These are phyloP conservation scores for Paraleonurus japonicus DNA, from an alignment of 257 asterid genomes.

Conservation along the genomic window DNA sequence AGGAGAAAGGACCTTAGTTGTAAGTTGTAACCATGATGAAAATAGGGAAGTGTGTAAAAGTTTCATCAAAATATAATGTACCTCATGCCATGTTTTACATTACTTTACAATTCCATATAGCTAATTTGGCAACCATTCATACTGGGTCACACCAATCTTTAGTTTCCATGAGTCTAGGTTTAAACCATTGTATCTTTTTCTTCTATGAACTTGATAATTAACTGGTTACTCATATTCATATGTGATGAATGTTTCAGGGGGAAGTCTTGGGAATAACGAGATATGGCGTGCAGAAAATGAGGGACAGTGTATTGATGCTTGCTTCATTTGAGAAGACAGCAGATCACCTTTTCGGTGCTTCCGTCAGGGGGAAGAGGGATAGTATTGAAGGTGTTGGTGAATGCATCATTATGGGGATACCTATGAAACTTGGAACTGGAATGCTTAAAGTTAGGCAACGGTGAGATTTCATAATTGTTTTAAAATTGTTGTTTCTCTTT, in stretches of 20 bases:
- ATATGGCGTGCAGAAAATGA: constrained; percentile 79
- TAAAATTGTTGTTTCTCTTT: not conserved
- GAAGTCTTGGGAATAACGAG: constrained; percentile 92
- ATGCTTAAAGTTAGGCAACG: constrained; percentile 83
- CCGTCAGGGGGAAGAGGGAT: constrained; percentile 78
- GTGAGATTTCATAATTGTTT: constrained; percentile 30
- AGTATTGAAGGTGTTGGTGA: constrained; percentile 91
- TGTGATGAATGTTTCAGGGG: constrained; percentile 51
- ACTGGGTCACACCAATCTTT: no score
- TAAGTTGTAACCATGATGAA: not conserved
- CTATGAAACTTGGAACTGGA: constrained; percentile 85
- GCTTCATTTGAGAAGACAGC: constrained; percentile 93
- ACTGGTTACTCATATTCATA: not conserved
- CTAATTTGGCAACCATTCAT: not conserved
- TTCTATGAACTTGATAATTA: not conserved
- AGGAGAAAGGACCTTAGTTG: not conserved
- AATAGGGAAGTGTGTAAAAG: not conserved
- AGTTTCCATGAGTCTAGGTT: not conserved
- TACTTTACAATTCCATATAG: not conserved
- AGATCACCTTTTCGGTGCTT: constrained; percentile 87
- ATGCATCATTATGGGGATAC: constrained; percentile 93
- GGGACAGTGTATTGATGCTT: constrained; percentile 82
- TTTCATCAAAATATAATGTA: not conserved
- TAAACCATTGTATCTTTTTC: not conserved
- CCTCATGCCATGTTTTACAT: not conserved